These are phyloP conservation scores for Alternaria rosae DNA, from an alignment of 2,329 filamentous ascomycete species.

Conservation along the genomic window DNA sequence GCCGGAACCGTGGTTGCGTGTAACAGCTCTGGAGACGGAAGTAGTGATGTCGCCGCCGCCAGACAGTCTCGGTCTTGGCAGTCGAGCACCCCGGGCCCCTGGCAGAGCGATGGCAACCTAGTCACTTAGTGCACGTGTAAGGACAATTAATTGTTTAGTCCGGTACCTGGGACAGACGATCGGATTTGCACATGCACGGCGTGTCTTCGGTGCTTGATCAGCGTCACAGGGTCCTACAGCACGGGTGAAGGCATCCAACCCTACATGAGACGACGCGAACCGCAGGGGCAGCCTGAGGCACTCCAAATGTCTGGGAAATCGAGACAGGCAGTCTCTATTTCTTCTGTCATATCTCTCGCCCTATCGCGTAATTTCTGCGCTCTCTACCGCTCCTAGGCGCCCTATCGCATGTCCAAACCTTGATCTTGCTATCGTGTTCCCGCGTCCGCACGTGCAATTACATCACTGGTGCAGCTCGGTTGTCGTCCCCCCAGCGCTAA, in stretches of 20 bases:
- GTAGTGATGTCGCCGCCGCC: slow-evolving; percentile 14
- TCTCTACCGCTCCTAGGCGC: not conserved
- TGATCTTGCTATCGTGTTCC: slow-evolving; percentile 18
- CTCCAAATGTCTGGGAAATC: not conserved
- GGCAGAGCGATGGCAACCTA: slow-evolving; percentile 9
- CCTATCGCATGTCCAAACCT: slow-evolving; percentile 12
- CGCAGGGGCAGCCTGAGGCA: slow-evolving; percentile 14
- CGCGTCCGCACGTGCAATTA: slow-evolving; percentile 40
- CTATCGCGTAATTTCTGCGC: not conserved
- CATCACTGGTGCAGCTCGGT: slow-evolving; percentile 34
- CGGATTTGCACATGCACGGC: not conserved
- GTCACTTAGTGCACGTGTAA: not conserved
- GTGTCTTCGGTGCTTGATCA: not conserved
- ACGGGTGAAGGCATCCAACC: not conserved
- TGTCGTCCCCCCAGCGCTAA: slow-evolving; percentile 24
- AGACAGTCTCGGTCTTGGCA: slow-evolving; percentile 7
- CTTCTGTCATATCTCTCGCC: not conserved
- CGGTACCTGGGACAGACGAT: not conserved
- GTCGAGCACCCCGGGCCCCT: slow-evolving; percentile 4
- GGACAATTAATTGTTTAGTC: not conserved
- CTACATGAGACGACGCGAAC: not conserved
- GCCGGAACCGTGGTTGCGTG: slow-evolving; percentile 5
- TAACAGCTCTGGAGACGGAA: slow-evolving; percentile 1
- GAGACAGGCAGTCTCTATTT: not conserved
- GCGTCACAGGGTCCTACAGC: not conserved